Base-by-base conservation (phyloP, 139 green algal species). In the Micractinium conductrix region DNA sequence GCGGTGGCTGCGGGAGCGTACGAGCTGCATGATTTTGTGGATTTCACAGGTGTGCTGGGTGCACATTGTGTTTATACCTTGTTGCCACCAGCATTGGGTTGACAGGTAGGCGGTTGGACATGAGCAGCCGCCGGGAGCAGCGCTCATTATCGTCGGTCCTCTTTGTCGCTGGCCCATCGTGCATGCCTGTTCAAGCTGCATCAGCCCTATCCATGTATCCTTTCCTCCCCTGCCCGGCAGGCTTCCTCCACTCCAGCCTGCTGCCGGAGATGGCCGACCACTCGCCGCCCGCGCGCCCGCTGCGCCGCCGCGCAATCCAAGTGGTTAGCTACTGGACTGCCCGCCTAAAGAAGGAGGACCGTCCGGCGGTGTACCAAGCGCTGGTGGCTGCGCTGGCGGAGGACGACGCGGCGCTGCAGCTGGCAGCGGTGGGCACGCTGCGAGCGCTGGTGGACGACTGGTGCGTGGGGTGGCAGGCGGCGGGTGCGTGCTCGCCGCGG, bases 21-120 rank as follows among this genome's bases (percentile, higher is more conserved):
- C 72, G 94, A 97, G 70, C 89, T 98, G 63, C 84, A 96, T 50
- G 94, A 98, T 79, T 93, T 87, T 72, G 38, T 98, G 1, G 93
- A 98, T 78, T 97, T 93, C 44, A 42, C 81, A 9, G 55, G 74
- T 80, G 5, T 5, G 74, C 60, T 37, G 60, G 35, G 60, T 68
- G 60, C 35, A 10, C n/a, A n/a, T n/a, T n/a, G n/a, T n/a, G n/a
- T n/a, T n/a, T n/a, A n/a, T n/a, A n/a, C n/a, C n/a, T n/a, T n/a
- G n/a, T n/a, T n/a, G n/a, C n/a, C n/a, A n/a, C n/a, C n/a, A n/a
- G n/a, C n/a, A n/a, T n/a, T n/a, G n/a, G n/a, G n/a, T n/a, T n/a
- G n/a, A n/a, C n/a, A n/a, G n/a, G n/a, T n/a, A n/a, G n/a, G n/a
- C n/a, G n/a, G n/a, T n/a, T n/a, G n/a, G n/a, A n/a, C n/a, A n/a